phyloP scores from a whole-genome alignment of 2,329 filamentous ascomycete species.

The Didymella keratinophila region DNA sequence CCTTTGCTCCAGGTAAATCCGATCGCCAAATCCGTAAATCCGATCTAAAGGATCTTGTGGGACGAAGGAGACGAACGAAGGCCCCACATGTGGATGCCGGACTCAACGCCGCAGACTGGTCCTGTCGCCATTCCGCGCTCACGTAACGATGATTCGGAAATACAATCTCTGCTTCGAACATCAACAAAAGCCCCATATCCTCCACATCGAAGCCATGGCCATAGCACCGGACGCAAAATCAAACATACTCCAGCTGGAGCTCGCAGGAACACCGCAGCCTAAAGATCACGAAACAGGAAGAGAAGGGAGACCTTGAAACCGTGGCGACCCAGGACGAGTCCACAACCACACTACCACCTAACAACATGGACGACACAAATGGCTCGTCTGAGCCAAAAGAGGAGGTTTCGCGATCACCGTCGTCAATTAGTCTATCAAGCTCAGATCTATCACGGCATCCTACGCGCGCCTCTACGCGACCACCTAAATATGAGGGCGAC shows the following conservation, averaged over 20 bases:
- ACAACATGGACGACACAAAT: constrained; percentile 1
- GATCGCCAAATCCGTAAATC: constrained; percentile 16
- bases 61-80: not conserved
- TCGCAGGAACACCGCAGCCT: not conserved
- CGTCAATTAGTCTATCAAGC: constrained; percentile 1
- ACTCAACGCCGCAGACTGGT: constrained; percentile 1
- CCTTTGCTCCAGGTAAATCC: not conserved
- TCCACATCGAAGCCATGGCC: constrained; percentile 15
- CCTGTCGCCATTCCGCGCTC: constrained; percentile 5
- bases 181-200: constrained; percentile 13
- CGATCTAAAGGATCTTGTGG: constrained; percentile 6
- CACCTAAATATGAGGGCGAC: constrained; percentile 5
- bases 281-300: not conserved
- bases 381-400: constrained; percentile 9
- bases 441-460: constrained; percentile 8
- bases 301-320: not conserved
- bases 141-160: constrained; percentile 11
- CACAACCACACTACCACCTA: not conserved
- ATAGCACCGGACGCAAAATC: not conserved
- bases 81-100: constrained; percentile 16
- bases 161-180: not conserved
- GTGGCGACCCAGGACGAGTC: not conserved
- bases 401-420: constrained; percentile 5
- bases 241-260: not conserved
- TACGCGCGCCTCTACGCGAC: constrained; percentile 6